Percentiles rank a stretch among this genome's conserved stretches.
These are phyloP conservation scores for Colletotrichum brevisporum DNA, from an alignment of 2,329 filamentous ascomycete species.

Conservation along the genomic window DNA sequence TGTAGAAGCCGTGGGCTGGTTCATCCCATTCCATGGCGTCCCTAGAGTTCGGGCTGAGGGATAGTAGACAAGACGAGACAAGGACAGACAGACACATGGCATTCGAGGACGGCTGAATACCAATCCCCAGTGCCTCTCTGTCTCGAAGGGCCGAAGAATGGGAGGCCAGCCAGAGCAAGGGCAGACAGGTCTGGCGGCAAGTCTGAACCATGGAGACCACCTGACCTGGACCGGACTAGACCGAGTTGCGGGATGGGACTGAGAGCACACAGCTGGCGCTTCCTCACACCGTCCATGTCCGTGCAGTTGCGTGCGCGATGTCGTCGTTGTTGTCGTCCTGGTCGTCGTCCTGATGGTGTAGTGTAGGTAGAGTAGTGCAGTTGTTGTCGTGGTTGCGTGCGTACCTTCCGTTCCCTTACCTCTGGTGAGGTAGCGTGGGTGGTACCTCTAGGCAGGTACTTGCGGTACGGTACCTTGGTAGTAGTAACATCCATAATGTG, in stretches of 20 bases:
- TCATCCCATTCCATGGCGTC: slow-evolving; percentile 27
- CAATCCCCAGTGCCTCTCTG: too few species aligned
- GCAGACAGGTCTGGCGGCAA: not conserved
- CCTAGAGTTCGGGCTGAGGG: not conserved
- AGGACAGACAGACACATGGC: not conserved
- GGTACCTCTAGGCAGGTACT: too few species aligned
- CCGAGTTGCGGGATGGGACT: not conserved
- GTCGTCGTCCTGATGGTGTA: too few species aligned
- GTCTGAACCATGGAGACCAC: not conserved
- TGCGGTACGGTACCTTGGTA: not conserved
- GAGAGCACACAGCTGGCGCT: slow-evolving; percentile 10
- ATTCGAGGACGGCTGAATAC: not conserved
- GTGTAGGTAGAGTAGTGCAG: too few species aligned
- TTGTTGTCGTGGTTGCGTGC: too few species aligned
- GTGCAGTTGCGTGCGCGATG: slow-evolving; percentile 7
- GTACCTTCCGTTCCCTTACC: too few species aligned
- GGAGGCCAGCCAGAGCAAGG: too few species aligned
- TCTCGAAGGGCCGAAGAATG: too few species aligned
- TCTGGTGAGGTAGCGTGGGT: too few species aligned
- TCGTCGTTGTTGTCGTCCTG: too few species aligned
- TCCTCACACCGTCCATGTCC: slow-evolving; percentile 28
- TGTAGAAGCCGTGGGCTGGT: slow-evolving; percentile 27
- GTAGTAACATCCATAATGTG: too few species aligned
- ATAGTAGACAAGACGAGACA: too few species aligned
- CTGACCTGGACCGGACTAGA: not conserved